Evolutionary conservation across 1,139 yeast species (phyloP).

Genomic region (Spathaspora jeffriesii): DNA sequence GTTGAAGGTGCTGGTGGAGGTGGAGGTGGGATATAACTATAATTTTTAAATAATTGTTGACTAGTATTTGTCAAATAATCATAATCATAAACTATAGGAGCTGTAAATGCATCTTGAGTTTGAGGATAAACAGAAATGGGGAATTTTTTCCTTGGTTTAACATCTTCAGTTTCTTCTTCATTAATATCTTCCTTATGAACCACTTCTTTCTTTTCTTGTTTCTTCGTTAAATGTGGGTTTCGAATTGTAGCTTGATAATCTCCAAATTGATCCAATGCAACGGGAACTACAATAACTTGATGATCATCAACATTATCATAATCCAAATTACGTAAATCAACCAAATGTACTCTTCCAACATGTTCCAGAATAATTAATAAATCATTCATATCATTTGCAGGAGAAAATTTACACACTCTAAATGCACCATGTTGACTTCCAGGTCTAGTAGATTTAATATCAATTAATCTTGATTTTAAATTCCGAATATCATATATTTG

Average conservation of each 20-base stretch:
- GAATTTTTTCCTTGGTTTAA: conserved; percentile 6
- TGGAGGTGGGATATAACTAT: conserved; percentile 31
- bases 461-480: conserved; percentile 47
- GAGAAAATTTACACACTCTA: conserved; percentile 68
- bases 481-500: conserved; percentile 76
- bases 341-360: conserved; percentile 79
- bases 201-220: conserved; percentile 5
- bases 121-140: conserved; percentile 9
- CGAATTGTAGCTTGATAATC: conserved; percentile 19
- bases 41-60: conserved; percentile 41
- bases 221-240: not conserved
- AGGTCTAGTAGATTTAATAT: conserved; percentile 60
- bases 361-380: conserved; percentile 79
- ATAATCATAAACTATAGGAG: conserved; percentile 48
- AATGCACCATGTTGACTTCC: conserved; percentile 63
- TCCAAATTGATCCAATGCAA: conserved; percentile 44
- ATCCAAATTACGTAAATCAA: conserved; percentile 71
- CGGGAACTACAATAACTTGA: conserved; percentile 65
- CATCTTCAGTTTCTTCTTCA: conserved; percentile 4
- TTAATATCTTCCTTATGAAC: conserved; percentile 2
- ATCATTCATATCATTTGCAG: conserved; percentile 64
- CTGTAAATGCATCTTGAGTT: conserved; percentile 23
- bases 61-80: conserved; percentile 39
- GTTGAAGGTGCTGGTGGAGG: conserved; percentile 8
- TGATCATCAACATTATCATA: conserved; percentile 47